These are phyloP conservation scores for Hypoxylon fuscum DNA, from an alignment of 495 filamentous ascomycete genomes.

Conservation along the genomic window DNA sequence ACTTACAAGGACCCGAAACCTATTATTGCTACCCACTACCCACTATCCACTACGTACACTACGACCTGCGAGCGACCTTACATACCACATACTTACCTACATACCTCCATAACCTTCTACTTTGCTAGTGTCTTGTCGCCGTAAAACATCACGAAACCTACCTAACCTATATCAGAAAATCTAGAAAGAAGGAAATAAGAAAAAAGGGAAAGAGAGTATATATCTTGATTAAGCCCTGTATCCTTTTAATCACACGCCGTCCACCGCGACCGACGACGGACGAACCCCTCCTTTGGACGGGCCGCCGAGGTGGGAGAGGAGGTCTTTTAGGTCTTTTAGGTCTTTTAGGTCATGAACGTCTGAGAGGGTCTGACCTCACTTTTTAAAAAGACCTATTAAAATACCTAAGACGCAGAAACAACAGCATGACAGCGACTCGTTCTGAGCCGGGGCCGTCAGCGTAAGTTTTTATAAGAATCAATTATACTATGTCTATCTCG, in stretches of 20 bases:
- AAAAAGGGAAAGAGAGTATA: background rate
- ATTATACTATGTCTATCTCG: background rate
- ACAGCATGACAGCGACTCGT: constrained; percentile 40
- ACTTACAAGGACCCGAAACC: constrained; percentile 9
- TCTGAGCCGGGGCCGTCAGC: constrained; percentile 42
- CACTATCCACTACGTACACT: background rate
- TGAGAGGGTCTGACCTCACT: constrained; percentile 34
- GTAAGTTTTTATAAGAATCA: constrained; percentile 31
- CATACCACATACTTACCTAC: constrained; percentile 3
- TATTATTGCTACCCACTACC: constrained; percentile 25
- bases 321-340: too few species aligned
- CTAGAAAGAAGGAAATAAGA: background rate
- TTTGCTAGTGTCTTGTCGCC: constrained; percentile 24
- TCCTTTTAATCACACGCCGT: constrained; percentile 5
- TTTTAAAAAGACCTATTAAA: too few species aligned
- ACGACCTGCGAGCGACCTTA: background rate
- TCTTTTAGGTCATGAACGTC: constrained; percentile 27
- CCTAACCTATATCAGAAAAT: constrained; percentile 12
- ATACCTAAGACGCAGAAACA: constrained; percentile 24
- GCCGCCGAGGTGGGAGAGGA: constrained; percentile 34
- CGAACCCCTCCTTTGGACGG: constrained; percentile 42
- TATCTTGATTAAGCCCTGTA: constrained; percentile 7
- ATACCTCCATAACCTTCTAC: constrained; percentile 27
- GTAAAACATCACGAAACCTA: constrained; percentile 16
- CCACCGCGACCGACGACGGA: constrained; percentile 25